Evolutionary conservation across 306 rosid species (phyloP).

Genomic region (Glycine soja): DNA sequence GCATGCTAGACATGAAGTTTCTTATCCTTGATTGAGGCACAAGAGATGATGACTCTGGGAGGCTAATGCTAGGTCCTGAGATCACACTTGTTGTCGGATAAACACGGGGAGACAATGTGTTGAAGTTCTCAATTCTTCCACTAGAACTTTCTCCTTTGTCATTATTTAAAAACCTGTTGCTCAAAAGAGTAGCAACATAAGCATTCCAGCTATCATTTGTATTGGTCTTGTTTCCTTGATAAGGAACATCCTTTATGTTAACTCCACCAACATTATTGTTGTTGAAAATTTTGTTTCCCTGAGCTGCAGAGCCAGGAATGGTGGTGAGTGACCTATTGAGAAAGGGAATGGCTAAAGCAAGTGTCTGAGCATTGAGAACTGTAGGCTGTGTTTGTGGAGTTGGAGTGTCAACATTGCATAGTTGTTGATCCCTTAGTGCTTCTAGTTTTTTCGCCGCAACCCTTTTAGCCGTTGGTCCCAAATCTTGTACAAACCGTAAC

Average conservation of each 20-base stretch:
- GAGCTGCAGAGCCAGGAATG: background rate
- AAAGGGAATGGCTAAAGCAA: background rate
- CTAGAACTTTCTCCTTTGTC: background rate
- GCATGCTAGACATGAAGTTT: background rate
- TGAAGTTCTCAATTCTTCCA: background rate
- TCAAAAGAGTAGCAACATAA: slow-evolving; percentile 37
- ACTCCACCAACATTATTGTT: background rate
- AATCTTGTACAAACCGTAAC: slow-evolving; percentile 24
- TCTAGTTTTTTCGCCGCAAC: slow-evolving; percentile 34
- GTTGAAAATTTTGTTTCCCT: background rate
- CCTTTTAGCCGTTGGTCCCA: slow-evolving; percentile 39
- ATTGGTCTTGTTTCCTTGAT: background rate
- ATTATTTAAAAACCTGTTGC: background rate
- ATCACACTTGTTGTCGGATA: slow-evolving; percentile 32
- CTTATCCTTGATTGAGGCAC: background rate
- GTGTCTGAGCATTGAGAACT: background rate
- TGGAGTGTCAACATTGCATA: background rate
- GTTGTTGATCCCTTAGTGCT: background rate
- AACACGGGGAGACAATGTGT: background rate
- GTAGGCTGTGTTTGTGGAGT: background rate
- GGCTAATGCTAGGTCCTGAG: background rate
- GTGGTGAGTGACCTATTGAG: background rate
- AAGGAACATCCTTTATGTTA: background rate
- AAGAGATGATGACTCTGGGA: background rate
- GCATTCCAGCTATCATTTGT: background rate